Base-by-base conservation (phyloP, 495 filamentous ascomycete genomes). In the Lasiosphaeria ovina region DNA sequence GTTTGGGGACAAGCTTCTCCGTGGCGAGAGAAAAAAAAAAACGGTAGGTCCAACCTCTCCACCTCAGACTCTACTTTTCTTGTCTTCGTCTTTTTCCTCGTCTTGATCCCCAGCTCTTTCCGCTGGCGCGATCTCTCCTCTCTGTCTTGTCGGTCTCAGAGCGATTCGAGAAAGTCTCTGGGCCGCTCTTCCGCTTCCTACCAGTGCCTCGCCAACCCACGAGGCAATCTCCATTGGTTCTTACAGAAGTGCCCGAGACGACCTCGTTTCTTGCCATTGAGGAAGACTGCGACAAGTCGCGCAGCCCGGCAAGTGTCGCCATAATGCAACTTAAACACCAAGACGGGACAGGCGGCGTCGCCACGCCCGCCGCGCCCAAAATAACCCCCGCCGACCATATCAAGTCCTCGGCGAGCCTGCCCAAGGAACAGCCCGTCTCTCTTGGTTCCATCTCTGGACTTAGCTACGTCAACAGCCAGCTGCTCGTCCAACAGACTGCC, bases 401-500 rank as follows among this genome's bases (percentile, higher is more conserved):
- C 34, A 74, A 72, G 63, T 68, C 74, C 62, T 86, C 83, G 5
- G 78, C 83, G 51, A 82, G 77, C 62, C 72, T 89, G 42, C 85
- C 88, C 14, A 87, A 91, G 68, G 83, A 84, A 51, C 81, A 86
- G 64, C 61, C 78, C 53, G 71, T 85, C 54, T 62, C 79, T 16
- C 74, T 88, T 40, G 72, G 87, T 50, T 85, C 88, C 69, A 88
- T 98, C 73, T 85, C 81, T 52, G 95, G 94, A 49, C 91, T 91
- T 54, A 92, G 89, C 42, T 98, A 98, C 81, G 80, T 89, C 45
- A 97, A 93, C 36, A 87, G 91, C 49, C 95, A 98, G 75, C 85
- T 88, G 24, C 81, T 98, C 57, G 88, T 97, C 60, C 95, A 98
- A 77, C 94, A 98, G 76, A 92, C 96, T 59, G 89, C 94, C 54